Evolutionary conservation across 2,329 filamentous ascomycete species (phyloP).

Genomic region (Calonectria hawksworthii): DNA sequence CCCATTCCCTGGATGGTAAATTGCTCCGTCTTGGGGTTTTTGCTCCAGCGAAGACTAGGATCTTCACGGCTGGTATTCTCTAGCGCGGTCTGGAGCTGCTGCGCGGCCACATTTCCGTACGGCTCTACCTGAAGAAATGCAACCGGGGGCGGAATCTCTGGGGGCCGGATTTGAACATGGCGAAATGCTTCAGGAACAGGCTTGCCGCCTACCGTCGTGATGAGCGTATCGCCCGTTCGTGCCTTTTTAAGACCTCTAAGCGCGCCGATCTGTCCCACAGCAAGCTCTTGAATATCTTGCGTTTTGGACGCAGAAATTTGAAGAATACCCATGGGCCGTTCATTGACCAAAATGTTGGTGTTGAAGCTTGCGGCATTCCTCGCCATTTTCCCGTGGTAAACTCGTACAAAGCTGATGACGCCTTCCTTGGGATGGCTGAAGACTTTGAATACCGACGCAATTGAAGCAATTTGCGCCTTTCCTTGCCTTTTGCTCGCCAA

Average conservation of each 20-base stretch:
- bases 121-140: constrained; percentile 96
- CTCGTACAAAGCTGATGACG: constrained; percentile 90
- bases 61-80: constrained; percentile 89
- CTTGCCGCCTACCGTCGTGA: constrained; percentile 76
- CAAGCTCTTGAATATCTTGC: constrained; percentile 84
- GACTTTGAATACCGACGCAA: constrained; percentile 91
- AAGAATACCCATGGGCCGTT: constrained; percentile 84
- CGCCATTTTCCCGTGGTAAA: constrained; percentile 87
- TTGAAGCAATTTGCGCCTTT: constrained; percentile 57
- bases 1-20: constrained; percentile 97
- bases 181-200: constrained; percentile 78
- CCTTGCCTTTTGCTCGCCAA: constrained; percentile 56
- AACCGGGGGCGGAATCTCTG: constrained; percentile 91
- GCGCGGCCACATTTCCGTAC: constrained; percentile 82
- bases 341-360: constrained; percentile 83
- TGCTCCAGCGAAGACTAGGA: constrained; percentile 86
- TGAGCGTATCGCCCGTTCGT: constrained; percentile 93
- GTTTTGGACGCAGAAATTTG: constrained; percentile 93
- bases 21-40: constrained; percentile 92
- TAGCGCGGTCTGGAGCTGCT: constrained; percentile 82
- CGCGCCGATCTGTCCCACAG: constrained; percentile 92
- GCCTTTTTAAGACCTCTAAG: constrained; percentile 90
- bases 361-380: constrained; percentile 87
- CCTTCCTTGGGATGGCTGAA: constrained; percentile 89
- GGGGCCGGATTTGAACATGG: constrained; percentile 86